phyloP scores from a whole-genome alignment of 75 land plant genomes.

The Selaginella moellendorffii region DNA sequence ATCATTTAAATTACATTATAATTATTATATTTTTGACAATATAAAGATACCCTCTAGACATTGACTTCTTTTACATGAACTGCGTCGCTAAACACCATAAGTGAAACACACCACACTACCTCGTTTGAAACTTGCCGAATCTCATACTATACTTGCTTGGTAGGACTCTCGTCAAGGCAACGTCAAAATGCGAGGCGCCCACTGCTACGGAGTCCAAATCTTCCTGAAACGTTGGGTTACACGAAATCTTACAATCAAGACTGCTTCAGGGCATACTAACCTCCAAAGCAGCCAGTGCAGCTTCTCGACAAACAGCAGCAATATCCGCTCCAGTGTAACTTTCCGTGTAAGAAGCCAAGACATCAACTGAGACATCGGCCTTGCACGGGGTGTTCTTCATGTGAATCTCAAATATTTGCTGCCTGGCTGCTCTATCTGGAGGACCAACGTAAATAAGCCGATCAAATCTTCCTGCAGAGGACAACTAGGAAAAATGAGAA shows the following conservation, averaged over 20 bases:
- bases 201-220: conserved; percentile 39
- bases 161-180: conserved; percentile 37
- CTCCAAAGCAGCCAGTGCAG: conserved; percentile 72
- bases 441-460: conserved; percentile 85
- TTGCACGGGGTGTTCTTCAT: conserved; percentile 46
- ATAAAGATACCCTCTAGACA: too few species aligned
- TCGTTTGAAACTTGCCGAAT: not conserved
- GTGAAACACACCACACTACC: too few species aligned
- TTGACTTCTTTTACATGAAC: too few species aligned
- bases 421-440: conserved; percentile 61
- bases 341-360: conserved; percentile 54
- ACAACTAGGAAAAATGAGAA: not conserved
- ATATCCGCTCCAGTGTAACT: conserved; percentile 97
- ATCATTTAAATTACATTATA: too few species aligned
- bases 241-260: not conserved
- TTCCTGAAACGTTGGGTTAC: conserved; percentile 35
- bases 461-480: conserved; percentile 81
- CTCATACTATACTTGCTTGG: conserved; percentile 21
- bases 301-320: conserved; percentile 60
- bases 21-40: too few species aligned
- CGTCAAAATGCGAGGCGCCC: conserved; percentile 48
- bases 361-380: conserved; percentile 34
- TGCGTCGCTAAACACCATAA: too few species aligned
- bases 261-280: conserved; percentile 23
- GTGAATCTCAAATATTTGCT: conserved; percentile 80